These are phyloP conservation scores for Chrysoporthe austroafricana DNA, from an alignment of 2,329 filamentous ascomycete species.

Conservation along the genomic window DNA sequence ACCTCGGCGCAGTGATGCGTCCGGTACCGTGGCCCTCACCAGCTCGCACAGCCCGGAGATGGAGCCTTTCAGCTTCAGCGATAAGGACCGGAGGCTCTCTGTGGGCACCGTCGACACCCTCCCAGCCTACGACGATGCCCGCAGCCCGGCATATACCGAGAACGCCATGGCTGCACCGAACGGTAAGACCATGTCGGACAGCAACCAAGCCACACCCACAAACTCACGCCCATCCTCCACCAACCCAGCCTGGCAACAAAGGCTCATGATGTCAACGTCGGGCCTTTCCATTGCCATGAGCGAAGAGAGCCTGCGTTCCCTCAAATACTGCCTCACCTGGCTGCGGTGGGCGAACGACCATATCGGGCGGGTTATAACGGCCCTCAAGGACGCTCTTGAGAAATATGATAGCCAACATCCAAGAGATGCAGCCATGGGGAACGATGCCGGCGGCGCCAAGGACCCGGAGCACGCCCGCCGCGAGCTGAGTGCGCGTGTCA, in stretches of 20 bases:
- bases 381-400: conserved; percentile 75
- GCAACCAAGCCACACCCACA: conserved; percentile 36
- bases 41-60: conserved; percentile 20
- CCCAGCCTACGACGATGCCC: conserved; percentile 81
- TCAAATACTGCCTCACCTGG: conserved; percentile 84
- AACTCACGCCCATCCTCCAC: conserved; percentile 36
- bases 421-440: conserved; percentile 33
- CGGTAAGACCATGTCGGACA: conserved; percentile 20
- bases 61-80: conserved; percentile 33
- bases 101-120: conserved; percentile 74
- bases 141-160: conserved; percentile 76
- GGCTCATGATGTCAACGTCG: conserved; percentile 87
- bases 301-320: conserved; percentile 79
- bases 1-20: conserved; percentile 36
- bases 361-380: conserved; percentile 74
- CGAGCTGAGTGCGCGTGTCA: conserved; percentile 65
- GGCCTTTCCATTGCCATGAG: conserved; percentile 91
- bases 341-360: conserved; percentile 81
- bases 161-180: conserved; percentile 35
- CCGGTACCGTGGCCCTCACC: conserved; percentile 28
- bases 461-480: conserved; percentile 40
- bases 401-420: conserved; percentile 67
- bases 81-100: conserved; percentile 59
- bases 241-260: conserved; percentile 69
- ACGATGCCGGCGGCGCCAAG: conserved; percentile 24